phyloP scores from a whole-genome alignment of 2,329 filamentous ascomycete species.

The Cercospora zeina region DNA sequence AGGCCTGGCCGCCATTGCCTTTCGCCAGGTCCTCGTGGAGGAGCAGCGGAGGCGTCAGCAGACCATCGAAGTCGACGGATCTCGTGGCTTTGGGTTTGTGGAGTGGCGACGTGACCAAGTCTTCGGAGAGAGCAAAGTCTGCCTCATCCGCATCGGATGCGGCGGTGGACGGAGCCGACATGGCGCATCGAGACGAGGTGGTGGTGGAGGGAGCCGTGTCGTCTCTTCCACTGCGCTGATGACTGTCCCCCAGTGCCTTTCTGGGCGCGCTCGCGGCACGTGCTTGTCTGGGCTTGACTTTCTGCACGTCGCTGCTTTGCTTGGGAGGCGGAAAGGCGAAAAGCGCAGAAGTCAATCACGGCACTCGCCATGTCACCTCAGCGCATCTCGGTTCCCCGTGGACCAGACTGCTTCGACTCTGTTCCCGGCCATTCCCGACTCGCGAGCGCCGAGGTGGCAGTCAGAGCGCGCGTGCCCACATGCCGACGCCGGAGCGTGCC shows the following conservation, averaged over 20 bases:
- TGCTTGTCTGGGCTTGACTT: conserved; percentile 3
- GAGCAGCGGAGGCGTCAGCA: conserved; percentile 67
- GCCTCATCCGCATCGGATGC: background rate
- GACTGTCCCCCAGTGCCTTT: conserved; percentile 3
- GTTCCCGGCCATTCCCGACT: background rate
- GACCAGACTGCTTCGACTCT: background rate
- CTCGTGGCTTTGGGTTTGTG: conserved; percentile 56
- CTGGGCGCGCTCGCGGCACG: conserved; percentile 8
- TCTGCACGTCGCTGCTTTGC: conserved; percentile 5
- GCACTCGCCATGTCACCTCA: background rate
- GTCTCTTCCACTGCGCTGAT: background rate
- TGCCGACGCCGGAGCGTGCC: background rate
- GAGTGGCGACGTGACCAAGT: conserved; percentile 56
- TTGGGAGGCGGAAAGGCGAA: background rate
- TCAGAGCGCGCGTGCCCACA: background rate
- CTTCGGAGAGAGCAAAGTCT: conserved; percentile 52
- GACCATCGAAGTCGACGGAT: conserved; percentile 66
- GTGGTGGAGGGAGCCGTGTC: conserved; percentile 1
- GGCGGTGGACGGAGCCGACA: background rate
- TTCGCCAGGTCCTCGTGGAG: conserved; percentile 82
- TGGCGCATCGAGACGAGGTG: background rate
- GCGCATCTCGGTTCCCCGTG: too few species aligned
- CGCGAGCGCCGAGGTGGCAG: too few species aligned
- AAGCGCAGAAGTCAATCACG: background rate
- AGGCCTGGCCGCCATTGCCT: conserved; percentile 90